phyloP scores from a whole-genome alignment of 495 filamentous ascomycete genomes.

The Lentithecium fluviatile region DNA sequence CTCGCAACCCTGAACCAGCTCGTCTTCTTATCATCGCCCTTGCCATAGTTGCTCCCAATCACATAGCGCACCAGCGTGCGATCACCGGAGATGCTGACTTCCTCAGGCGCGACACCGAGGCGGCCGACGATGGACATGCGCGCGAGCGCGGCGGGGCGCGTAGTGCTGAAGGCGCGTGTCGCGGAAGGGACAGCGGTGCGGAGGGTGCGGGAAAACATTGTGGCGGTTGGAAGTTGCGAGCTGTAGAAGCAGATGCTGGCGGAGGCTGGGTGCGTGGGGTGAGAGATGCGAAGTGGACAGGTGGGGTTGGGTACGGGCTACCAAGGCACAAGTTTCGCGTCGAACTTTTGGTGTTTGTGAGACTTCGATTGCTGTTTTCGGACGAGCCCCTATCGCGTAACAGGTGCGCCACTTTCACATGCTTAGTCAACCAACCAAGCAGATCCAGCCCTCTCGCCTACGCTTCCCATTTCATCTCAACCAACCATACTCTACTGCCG shows the following conservation, averaged over 20 bases:
- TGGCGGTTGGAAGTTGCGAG: not conserved
- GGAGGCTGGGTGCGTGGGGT: not conserved
- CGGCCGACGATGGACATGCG: slow-evolving; percentile 74
- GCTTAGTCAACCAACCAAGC: not conserved
- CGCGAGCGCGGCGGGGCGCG: slow-evolving; percentile 49
- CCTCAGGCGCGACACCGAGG: slow-evolving; percentile 68
- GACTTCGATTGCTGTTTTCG: not conserved
- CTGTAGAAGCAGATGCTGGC: not conserved
- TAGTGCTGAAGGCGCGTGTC: slow-evolving; percentile 59
- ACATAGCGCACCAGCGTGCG: slow-evolving; percentile 66
- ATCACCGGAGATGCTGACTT: slow-evolving; percentile 62
- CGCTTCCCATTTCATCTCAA: no score
- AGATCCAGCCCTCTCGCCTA: no score
- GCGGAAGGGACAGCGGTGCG: slow-evolving; percentile 43
- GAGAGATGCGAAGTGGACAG: not conserved
- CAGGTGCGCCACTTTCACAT: slow-evolving; percentile 1
- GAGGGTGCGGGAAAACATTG: slow-evolving; percentile 27
- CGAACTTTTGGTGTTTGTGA: not conserved
- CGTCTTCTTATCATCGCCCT: slow-evolving; percentile 60
- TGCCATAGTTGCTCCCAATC: slow-evolving; percentile 59
- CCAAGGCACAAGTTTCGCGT: not conserved
- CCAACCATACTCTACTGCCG: no score
- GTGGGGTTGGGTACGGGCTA: no score
- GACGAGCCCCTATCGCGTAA: not conserved
- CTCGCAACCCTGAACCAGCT: slow-evolving; percentile 74